phyloP scores from a whole-genome alignment of 2,329 filamentous ascomycete species.

The Colletotrichum sp. region DNA sequence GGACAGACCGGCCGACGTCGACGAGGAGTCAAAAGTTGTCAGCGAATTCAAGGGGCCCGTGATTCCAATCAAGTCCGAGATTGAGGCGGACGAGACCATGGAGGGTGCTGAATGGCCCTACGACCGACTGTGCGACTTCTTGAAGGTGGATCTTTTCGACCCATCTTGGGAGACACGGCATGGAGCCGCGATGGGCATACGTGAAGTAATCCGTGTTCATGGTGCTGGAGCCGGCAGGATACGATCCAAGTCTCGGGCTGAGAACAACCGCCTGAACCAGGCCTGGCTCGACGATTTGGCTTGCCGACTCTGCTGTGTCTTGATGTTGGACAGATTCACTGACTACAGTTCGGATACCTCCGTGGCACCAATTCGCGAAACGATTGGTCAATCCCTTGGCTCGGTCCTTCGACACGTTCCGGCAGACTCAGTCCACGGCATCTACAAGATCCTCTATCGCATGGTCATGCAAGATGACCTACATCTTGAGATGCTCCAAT shows the following conservation, averaged over 20 bases:
- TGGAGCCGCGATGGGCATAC: constrained; percentile 91
- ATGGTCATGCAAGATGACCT: constrained; percentile 93
- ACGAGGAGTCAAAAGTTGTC: constrained; percentile 91
- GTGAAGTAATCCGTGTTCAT: constrained; percentile 92
- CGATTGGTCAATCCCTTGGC: constrained; percentile 91
- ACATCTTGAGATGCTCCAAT: constrained; percentile 74
- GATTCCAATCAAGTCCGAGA: constrained; percentile 82
- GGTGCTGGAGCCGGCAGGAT: constrained; percentile 84
- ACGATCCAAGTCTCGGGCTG: constrained; percentile 69
- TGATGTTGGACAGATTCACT: constrained; percentile 97
- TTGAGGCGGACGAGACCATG: constrained; percentile 78
- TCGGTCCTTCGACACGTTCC: constrained; percentile 87
- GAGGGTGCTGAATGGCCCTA: constrained; percentile 92
- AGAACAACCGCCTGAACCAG: constrained; percentile 83
- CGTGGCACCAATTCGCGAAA: constrained; percentile 94
- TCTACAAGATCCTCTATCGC: constrained; percentile 83
- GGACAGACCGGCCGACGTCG: constrained; percentile 76
- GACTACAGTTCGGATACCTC: constrained; percentile 98
- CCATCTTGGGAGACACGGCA: constrained; percentile 94
- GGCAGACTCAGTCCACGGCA: constrained; percentile 77
- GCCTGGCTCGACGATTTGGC: constrained; percentile 93
- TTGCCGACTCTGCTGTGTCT: constrained; percentile 92
- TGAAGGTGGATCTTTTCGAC: constrained; percentile 94
- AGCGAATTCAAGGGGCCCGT: constrained; percentile 92
- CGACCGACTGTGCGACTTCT: constrained; percentile 90